Evolutionary conservation across 2,329 filamentous ascomycete species (phyloP), one percentile per base, ranked within the genome.

Genomic region (Didymellaceae sp.): DNA sequence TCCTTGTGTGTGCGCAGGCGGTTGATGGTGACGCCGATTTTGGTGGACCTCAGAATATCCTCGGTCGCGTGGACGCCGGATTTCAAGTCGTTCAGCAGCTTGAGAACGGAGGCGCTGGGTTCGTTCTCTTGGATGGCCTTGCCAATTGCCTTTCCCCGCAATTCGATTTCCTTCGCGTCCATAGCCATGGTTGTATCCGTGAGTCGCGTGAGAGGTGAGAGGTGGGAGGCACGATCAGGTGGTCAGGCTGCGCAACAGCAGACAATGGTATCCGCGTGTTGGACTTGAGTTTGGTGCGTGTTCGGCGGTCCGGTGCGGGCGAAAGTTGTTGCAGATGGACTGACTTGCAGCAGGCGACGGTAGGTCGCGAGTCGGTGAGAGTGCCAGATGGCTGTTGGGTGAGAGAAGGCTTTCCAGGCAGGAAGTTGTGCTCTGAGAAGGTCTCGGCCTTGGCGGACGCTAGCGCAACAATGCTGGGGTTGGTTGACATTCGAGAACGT

Each of bases 31-130:
- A 96, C 87, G 63, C 94, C 94, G 42, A 96, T 93, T 63, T 88
- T 89, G n/a, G 93, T 97, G 32, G 88, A 88, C 68, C 93, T 86
- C 59, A 99, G 80, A 63, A 96, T 83, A 62, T 97, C 91, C 76
- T 99, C 94, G 2, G 90, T 94, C 8, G 92, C 89, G 37, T 84
- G 83, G 26, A 93, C 86, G 55, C 90, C 89, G 66, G 87, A 86
- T 76, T 93, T 90, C 30, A 97, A 80, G 41, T 87, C 84, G 65
- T 88, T 86, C 44, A 99, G 79, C 55, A 97, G 81, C 43, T 82
- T 80, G 46, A 95, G 78, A 41, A 96, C 82, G 54, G 84, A 88
- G 31, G 86, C 76, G 20, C 89, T 70, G 4, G 91, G 85, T 66
- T 96, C 90, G 67, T 89, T 89, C 48, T 86, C 85, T 37, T 81